These are phyloP conservation scores for Diplotaxis tenuifolia DNA, from an alignment of 345 rosid species.

Conservation along the genomic window DNA sequence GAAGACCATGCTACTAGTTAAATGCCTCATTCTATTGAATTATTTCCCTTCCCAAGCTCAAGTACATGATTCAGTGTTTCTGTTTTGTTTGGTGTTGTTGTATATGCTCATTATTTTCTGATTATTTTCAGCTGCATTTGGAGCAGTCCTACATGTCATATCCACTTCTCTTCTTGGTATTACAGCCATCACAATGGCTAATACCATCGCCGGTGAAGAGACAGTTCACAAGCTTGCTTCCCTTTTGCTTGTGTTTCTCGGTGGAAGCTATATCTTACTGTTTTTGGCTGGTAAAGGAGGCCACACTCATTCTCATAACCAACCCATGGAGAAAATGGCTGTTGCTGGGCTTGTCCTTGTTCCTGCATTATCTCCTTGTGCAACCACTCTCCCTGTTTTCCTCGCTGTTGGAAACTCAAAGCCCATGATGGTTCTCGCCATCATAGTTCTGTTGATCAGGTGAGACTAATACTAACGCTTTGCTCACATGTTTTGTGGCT, in stretches of 20 bases:
- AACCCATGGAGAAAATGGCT: conserved; percentile 99
- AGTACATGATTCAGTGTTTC: too few species aligned
- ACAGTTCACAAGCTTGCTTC: conserved; percentile 98
- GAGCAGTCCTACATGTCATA: conserved; percentile 91
- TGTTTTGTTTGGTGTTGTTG: neutral
- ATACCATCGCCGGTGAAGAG: conserved; percentile 99
- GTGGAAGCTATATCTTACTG: conserved; percentile 83
- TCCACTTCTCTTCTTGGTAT: conserved; percentile 96
- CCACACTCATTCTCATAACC: conserved; percentile 90
- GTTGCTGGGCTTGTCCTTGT: conserved; percentile 97
- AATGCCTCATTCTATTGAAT: too few species aligned
- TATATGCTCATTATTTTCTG: neutral
- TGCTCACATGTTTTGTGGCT: neutral
- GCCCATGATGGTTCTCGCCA: conserved; percentile 95
- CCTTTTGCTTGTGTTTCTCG: conserved; percentile 84
- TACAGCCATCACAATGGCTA: conserved; percentile 93
- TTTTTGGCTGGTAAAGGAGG: conserved; percentile 90
- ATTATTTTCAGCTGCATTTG: conserved; percentile 78
- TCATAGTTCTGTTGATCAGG: conserved; percentile 64
- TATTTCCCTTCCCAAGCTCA: too few species aligned
- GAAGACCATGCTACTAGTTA: too few species aligned
- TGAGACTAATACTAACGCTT: conserved; percentile 32
- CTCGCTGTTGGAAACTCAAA: conserved; percentile 96
- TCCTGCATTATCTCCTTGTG: conserved; percentile 97
- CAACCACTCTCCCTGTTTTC: conserved; percentile 96